Base-by-base conservation (phyloP, 306 rosid genomes). In the Lathyrus tuberosus region DNA sequence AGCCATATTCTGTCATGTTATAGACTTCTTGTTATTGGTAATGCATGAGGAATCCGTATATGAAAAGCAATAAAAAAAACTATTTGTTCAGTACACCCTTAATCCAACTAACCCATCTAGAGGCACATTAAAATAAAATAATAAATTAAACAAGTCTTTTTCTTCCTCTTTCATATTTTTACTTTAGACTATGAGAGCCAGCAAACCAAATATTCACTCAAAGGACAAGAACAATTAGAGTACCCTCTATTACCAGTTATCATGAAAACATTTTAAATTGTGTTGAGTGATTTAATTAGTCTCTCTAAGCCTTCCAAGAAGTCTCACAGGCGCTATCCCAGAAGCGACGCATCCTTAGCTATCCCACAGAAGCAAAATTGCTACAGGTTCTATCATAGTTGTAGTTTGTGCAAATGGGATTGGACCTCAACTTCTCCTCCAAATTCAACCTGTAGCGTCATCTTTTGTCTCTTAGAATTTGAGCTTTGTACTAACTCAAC, bases 191-290 rank as follows among this genome's bases (percentile, higher is more conserved):
- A 48, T 71, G 62, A 67, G 10, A 20, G 53, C 41, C 63, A 78
- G 38, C 31, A 52, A 24, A 43, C 62, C 37, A 71, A 63, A 63
- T 51, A 40, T n/a, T n/a, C 49, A 37, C 62, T 49, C 35, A 81
- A 76, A 53, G 22, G 28, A 62, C 63, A 65, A 81, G 18, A 58
- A 63, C 65, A 48, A 28, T 15, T 49, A 53, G 24, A 56, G 42
- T 88, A 89, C 99, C 99, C 91, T 79, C 99, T 97, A 82, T 97
- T 94, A 49, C 97, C 97, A 65, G 99, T 91, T 73, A 94, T 91
- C 99, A 94, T 91, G 67, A 94, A 91, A 71, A 94, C 88, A 20
- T 53, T 53, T 53, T 10, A 22, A 31, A 28, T 1, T 4, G 30
- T 28, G 30, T 28, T 28, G 30, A 28, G 30, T 28, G 30, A 2